These are phyloP conservation scores for Biscogniauxia marginata DNA, from an alignment of 2,329 filamentous ascomycete genomes.

Conservation along the genomic window DNA sequence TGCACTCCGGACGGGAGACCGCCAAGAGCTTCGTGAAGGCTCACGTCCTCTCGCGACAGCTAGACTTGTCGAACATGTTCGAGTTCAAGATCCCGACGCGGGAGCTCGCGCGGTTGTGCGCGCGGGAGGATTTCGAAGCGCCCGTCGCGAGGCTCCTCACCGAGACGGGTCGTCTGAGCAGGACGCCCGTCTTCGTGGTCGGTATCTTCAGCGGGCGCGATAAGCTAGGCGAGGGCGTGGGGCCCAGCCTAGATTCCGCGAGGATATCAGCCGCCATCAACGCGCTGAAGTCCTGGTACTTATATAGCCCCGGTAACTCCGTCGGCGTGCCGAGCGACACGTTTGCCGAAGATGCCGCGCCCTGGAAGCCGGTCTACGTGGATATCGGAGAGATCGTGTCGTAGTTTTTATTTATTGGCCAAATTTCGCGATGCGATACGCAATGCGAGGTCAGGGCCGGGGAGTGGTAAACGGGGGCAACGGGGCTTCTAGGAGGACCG, in stretches of 20 bases:
- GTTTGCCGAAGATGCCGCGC: constrained; percentile 57
- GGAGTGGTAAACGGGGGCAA: background rate
- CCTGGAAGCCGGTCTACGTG: constrained; percentile 67
- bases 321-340: constrained; percentile 69
- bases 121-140: constrained; percentile 81
- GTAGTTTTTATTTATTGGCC: constrained; percentile 11
- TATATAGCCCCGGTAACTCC: constrained; percentile 76
- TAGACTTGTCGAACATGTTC: constrained; percentile 78
- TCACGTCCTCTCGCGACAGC: constrained; percentile 77
- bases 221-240: constrained; percentile 88
- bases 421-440: background rate
- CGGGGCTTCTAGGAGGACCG: background rate
- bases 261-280: constrained; percentile 78
- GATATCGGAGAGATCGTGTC: constrained; percentile 70
- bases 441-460: background rate
- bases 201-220: constrained; percentile 90
- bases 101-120: constrained; percentile 81
- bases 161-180: constrained; percentile 83
- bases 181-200: constrained; percentile 88
- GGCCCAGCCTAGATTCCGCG: constrained; percentile 73
- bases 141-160: constrained; percentile 85
- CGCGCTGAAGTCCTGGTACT: constrained; percentile 90
- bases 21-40: constrained; percentile 79
- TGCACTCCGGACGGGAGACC: constrained; percentile 77
- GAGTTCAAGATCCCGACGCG: constrained; percentile 79